phyloP scores from a whole-genome alignment of 768 basidiomycete species.

The Thelephora aurantiotincta region DNA sequence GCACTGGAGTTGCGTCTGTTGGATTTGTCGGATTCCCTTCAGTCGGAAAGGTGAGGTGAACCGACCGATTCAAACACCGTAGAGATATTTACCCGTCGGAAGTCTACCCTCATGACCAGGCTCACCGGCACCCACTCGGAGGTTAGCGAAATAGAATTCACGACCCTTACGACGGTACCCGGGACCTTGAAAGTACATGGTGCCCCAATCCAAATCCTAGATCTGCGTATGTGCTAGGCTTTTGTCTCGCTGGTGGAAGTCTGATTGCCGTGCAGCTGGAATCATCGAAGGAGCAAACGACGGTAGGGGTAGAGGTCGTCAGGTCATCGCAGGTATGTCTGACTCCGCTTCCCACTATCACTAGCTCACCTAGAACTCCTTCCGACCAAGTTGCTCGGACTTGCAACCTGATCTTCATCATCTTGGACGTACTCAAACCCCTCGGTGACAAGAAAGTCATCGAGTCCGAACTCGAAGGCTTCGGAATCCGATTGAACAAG shows the following conservation, averaged over 20 bases:
- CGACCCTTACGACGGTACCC: constrained; percentile 88
- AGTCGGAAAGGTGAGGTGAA: constrained; percentile 65
- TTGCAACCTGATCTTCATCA: constrained; percentile 97
- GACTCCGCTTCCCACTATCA: constrained; percentile 4
- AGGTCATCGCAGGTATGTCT: constrained; percentile 36
- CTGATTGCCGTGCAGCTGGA: constrained; percentile 44
- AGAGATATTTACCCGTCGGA: constrained; percentile 4
- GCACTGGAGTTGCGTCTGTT: constrained; percentile 94
- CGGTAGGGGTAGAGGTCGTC: constrained; percentile 90
- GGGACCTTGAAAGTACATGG: constrained; percentile 92
- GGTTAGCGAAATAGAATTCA: constrained; percentile 94
- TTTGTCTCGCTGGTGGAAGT: not conserved
- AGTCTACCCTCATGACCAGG: constrained; percentile 93
- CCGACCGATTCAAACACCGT: not conserved
- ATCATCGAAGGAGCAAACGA: constrained; percentile 98
- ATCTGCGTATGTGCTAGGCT: constrained; percentile 51
- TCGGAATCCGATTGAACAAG: constrained; percentile 94
- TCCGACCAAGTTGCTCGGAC: constrained; percentile 72
- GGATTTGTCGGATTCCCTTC: constrained; percentile 89
- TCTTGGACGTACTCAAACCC: constrained; percentile 97
- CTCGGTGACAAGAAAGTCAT: constrained; percentile 88
- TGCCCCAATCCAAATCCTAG: constrained; percentile 89
- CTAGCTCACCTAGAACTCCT: not conserved
- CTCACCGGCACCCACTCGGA: constrained; percentile 95
- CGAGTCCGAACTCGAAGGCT: constrained; percentile 91